Conservation (phyloP, 441 rosid genomes). For the Syzygium syzygioides region DNA sequence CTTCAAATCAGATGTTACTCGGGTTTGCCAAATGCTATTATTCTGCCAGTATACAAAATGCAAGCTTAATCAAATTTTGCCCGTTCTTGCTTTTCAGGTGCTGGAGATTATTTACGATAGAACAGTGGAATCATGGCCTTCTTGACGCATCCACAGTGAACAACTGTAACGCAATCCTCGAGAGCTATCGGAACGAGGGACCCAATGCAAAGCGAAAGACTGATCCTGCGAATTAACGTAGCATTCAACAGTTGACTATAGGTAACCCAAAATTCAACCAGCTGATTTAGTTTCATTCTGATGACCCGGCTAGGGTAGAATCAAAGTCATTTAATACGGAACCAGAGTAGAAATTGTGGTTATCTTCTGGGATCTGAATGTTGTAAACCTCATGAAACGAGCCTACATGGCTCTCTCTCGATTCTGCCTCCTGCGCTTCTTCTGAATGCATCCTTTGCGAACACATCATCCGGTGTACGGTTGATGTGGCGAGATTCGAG, state of each 20-base stretch:
- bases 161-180: constrained; percentile 48
- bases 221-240: neutral
- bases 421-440: neutral
- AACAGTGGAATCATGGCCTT: constrained; percentile 73
- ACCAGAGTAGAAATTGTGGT: neutral
- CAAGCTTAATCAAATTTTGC: neutral
- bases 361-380: neutral
- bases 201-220: neutral
- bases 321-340: neutral
- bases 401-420: neutral
- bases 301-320: neutral
- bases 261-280: neutral
- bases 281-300: neutral
- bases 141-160: constrained; percentile 56
- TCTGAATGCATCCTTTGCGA: neutral
- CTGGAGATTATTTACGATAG: constrained; percentile 66
- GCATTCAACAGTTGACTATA: neutral
- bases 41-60: neutral
- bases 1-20: neutral
- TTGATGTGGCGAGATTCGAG: neutral
- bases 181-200: constrained; percentile 24
- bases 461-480: neutral
- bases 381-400: neutral
- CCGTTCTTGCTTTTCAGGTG: constrained; percentile 29
- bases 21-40: neutral